Percentiles rank a stretch among this genome's conserved stretches.
phyloP scores from a whole-genome alignment of 768 basidiomycete species.

The Pulveroboletus sp. region DNA sequence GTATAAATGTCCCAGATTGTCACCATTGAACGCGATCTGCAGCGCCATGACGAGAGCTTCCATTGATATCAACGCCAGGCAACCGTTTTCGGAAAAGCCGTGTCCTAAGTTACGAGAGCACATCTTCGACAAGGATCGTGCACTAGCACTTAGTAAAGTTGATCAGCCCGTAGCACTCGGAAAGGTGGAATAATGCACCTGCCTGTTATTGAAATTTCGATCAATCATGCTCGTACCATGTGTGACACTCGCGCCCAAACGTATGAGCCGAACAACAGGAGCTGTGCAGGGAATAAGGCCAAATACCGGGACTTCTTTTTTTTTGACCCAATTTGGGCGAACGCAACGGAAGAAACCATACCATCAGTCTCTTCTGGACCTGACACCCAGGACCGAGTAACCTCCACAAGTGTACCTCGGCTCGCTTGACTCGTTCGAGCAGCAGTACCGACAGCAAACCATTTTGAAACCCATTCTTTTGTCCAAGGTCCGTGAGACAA shows the following conservation, averaged over 20 bases:
- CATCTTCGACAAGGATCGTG: neutral
- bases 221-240: neutral
- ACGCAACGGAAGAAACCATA: neutral
- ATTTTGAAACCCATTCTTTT: neutral
- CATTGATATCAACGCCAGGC: slow-evolving; percentile 11
- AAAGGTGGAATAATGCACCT: neutral
- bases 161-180: neutral
- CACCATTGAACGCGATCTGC: neutral
- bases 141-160: neutral
- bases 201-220: neutral
- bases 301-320: neutral
- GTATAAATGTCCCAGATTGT: neutral
- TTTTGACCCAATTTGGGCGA: no score
- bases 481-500: neutral
- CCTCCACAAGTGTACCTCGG: neutral
- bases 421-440: neutral
- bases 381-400: slow-evolving; percentile 1
- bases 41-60: slow-evolving; percentile 3
- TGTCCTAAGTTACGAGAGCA: slow-evolving; percentile 6
- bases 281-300: neutral
- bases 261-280: neutral
- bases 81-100: neutral
- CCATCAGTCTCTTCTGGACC: neutral
- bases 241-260: neutral
- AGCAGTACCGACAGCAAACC: neutral